Conservation (phyloP, 495 filamentous ascomycete species). For the Aspergillus olivimuriae region DNA sequence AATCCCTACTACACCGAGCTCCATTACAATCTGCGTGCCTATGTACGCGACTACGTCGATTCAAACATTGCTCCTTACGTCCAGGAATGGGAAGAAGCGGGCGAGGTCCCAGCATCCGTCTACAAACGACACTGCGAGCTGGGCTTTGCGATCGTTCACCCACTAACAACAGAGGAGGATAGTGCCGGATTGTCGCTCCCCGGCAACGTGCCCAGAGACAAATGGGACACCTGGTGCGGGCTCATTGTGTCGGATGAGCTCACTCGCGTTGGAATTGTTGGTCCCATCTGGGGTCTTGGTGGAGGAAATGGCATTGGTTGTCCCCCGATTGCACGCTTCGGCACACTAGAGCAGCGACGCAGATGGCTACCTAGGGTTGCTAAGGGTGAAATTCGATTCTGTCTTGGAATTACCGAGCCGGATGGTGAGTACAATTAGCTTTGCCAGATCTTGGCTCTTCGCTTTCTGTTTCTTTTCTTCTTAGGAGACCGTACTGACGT, state of each 20-base stretch:
- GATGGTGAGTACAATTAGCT: constrained; percentile 29
- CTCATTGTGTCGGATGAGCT: constrained; percentile 44
- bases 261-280: constrained; percentile 36
- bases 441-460: no score
- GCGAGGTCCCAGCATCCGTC: constrained; percentile 35
- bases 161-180: constrained; percentile 30
- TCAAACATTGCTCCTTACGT: constrained; percentile 37
- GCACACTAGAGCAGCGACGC: constrained; percentile 40
- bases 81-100: constrained; percentile 43
- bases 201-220: constrained; percentile 31
- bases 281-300: constrained; percentile 44
- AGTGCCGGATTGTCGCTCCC: constrained; percentile 28
- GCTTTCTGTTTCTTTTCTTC: not conserved
- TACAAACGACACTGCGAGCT: constrained; percentile 32
- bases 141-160: constrained; percentile 31
- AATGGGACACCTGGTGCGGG: constrained; percentile 46
- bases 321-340: constrained; percentile 48
- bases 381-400: constrained; percentile 42
- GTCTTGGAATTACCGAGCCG: constrained; percentile 51
- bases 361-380: constrained; percentile 46
- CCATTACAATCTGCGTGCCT: constrained; percentile 39
- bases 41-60: constrained; percentile 41
- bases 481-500: not conserved
- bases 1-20: constrained; percentile 44
- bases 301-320: constrained; percentile 47